Conservation (phyloP, 2,329 filamentous ascomycete genomes). For the Colletotrichum orchidophilum region DNA sequence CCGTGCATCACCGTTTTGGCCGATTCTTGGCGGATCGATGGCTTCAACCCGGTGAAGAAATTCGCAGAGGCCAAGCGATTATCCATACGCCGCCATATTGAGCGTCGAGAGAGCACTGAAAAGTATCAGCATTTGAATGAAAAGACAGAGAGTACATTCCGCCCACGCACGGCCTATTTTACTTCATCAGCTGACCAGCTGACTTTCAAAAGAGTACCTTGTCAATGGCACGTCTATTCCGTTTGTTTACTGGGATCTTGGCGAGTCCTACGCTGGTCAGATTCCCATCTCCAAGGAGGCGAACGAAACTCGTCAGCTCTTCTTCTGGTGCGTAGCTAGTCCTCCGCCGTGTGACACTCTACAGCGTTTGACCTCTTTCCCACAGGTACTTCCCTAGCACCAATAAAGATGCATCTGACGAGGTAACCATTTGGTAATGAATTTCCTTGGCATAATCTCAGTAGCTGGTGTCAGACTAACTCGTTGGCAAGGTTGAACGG, state of each 20-base stretch:
- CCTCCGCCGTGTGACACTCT: neutral
- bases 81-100: neutral
- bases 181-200: neutral
- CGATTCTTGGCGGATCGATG: constrained; percentile 14
- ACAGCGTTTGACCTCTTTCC: neutral
- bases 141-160: neutral
- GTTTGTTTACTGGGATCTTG: constrained; percentile 75
- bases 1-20: constrained; percentile 9
- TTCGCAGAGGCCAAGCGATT: neutral
- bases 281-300: constrained; percentile 61
- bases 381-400: constrained; percentile 51
- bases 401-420: constrained; percentile 69
- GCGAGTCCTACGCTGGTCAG: constrained; percentile 72
- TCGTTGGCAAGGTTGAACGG: neutral
- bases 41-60: neutral
- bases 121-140: constrained; percentile 23
- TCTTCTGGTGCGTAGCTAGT: constrained; percentile 74
- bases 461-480: neutral
- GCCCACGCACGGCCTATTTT: rapidly evolving
- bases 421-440: constrained; percentile 64
- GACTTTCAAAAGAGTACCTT: constrained; percentile 59
- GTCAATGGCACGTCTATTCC: constrained; percentile 73
- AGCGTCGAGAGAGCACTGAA: neutral
- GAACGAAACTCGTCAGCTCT: constrained; percentile 62
- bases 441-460: constrained; percentile 16